phyloP scores from a whole-genome alignment of 495 filamentous ascomycete genomes.

The Cercophora newfieldiana region DNA sequence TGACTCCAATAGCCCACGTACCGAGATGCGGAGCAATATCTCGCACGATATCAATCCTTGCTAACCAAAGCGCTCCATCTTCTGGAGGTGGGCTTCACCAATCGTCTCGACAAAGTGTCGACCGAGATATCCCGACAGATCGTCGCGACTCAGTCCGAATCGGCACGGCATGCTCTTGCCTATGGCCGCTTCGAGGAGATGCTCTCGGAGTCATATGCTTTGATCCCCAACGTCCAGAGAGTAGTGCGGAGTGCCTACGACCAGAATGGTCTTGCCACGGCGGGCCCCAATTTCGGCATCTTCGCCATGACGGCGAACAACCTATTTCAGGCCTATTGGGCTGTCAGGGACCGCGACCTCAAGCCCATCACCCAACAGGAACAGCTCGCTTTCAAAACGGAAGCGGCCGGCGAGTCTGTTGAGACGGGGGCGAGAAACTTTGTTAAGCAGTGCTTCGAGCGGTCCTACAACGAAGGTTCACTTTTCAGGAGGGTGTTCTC shows the following conservation, averaged over 20 bases:
- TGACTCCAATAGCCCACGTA: slow-evolving; percentile 64
- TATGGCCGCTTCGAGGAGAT: slow-evolving; percentile 53
- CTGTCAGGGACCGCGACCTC: slow-evolving; percentile 48
- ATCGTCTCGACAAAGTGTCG: slow-evolving; percentile 46
- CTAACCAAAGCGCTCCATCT: slow-evolving; percentile 57
- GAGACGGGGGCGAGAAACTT: slow-evolving; percentile 50
- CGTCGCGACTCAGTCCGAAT: slow-evolving; percentile 47
- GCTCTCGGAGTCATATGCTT: slow-evolving; percentile 44
- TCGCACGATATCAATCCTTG: slow-evolving; percentile 87
- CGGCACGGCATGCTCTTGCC: slow-evolving; percentile 51
- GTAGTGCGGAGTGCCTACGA: slow-evolving; percentile 59
- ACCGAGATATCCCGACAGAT: slow-evolving; percentile 48
- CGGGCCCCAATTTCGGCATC: slow-evolving; percentile 51
- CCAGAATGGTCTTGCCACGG: slow-evolving; percentile 59
- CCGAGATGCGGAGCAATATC: slow-evolving; percentile 81
- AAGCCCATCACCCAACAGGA: slow-evolving; percentile 56
- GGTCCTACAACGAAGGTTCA: slow-evolving; percentile 48
- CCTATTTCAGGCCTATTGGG: slow-evolving; percentile 46
- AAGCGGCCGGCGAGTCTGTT: slow-evolving; percentile 42
- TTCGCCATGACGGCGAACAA: slow-evolving; percentile 62
- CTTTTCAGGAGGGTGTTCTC: slow-evolving; percentile 50
- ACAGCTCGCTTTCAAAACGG: slow-evolving; percentile 50
- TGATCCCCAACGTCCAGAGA: slow-evolving; percentile 48
- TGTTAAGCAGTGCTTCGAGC: slow-evolving; percentile 51
- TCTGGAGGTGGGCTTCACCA: slow-evolving; percentile 52